phyloP scores from a whole-genome alignment of 2,329 filamentous ascomycete genomes.

The Neofusicoccum umdonicola region DNA sequence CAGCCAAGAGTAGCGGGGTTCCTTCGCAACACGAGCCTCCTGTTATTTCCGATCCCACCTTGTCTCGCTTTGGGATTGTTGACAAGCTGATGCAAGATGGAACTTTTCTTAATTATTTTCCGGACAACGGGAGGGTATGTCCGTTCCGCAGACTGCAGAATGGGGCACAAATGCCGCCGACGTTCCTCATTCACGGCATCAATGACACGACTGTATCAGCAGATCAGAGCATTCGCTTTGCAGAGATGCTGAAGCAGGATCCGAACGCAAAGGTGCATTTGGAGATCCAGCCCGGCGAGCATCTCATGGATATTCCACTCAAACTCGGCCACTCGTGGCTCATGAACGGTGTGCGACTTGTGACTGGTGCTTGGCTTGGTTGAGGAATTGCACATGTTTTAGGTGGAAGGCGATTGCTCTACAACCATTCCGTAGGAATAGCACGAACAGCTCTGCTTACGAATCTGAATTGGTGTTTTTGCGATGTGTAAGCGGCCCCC shows the following conservation, averaged over 20 bases:
- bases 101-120: conserved; percentile 27
- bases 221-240: conserved; percentile 27
- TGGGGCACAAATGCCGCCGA: conserved; percentile 26
- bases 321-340: background rate
- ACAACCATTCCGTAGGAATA: too few species aligned
- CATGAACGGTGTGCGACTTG: background rate
- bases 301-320: conserved; percentile 18
- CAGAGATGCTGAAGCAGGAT: conserved; percentile 21
- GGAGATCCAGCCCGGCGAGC: conserved; percentile 22
- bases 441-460: too few species aligned
- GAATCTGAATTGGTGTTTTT: too few species aligned
- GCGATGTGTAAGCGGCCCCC: too few species aligned
- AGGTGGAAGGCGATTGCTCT: too few species aligned
- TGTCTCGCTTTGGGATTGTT: conserved; percentile 21
- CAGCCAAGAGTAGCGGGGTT: conserved; percentile 4
- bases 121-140: conserved; percentile 22
- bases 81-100: conserved; percentile 23
- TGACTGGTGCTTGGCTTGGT: background rate
- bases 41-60: conserved; percentile 24
- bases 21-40: conserved; percentile 16
- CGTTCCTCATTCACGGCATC: conserved; percentile 32
- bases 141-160: conserved; percentile 27
- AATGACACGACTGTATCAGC: conserved; percentile 28
- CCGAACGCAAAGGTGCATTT: conserved; percentile 21
- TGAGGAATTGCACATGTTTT: too few species aligned